These are phyloP conservation scores for Akanthomyces dipterigenus DNA, from an alignment of 2,329 filamentous ascomycete genomes.

Conservation along the genomic window DNA sequence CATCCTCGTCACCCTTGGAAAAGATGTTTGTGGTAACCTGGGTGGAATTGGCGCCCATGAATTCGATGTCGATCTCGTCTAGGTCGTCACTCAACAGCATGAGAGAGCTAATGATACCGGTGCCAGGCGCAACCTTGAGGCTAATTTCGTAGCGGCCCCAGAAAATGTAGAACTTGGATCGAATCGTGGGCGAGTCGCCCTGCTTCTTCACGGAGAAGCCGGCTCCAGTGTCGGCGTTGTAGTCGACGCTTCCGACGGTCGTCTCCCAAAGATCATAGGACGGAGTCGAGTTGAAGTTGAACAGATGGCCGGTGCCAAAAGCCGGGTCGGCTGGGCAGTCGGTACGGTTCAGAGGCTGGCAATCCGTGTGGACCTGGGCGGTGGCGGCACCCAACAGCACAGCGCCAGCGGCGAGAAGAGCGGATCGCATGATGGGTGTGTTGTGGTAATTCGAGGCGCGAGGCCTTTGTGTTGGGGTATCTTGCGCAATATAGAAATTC, in stretches of 20 bases:
- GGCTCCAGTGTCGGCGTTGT: conserved; percentile 55
- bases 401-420: conserved; percentile 25
- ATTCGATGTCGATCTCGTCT: conserved; percentile 86
- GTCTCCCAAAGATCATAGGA: conserved; percentile 59
- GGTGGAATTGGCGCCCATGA: conserved; percentile 60
- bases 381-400: conserved; percentile 39
- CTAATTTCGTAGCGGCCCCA: conserved; percentile 72
- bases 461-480: background rate
- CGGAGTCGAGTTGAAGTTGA: conserved; percentile 58
- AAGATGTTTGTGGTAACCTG: conserved; percentile 70
- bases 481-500: background rate
- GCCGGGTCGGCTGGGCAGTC: conserved; percentile 65
- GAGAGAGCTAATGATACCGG: conserved; percentile 73
- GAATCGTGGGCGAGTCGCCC: conserved; percentile 71
- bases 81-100: conserved; percentile 79
- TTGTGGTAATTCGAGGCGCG: background rate
- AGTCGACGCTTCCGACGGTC: conserved; percentile 58
- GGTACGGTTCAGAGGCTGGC: conserved; percentile 65
- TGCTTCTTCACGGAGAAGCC: conserved; percentile 64
- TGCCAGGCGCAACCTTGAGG: conserved; percentile 68
- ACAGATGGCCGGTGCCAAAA: conserved; percentile 56
- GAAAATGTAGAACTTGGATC: conserved; percentile 78
- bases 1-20: conserved; percentile 61
- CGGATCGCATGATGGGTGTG: conserved; percentile 20
- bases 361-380: conserved; percentile 71